Conservation (phyloP, 2,329 filamentous ascomycete genomes). For the Diaporthe vexans region DNA sequence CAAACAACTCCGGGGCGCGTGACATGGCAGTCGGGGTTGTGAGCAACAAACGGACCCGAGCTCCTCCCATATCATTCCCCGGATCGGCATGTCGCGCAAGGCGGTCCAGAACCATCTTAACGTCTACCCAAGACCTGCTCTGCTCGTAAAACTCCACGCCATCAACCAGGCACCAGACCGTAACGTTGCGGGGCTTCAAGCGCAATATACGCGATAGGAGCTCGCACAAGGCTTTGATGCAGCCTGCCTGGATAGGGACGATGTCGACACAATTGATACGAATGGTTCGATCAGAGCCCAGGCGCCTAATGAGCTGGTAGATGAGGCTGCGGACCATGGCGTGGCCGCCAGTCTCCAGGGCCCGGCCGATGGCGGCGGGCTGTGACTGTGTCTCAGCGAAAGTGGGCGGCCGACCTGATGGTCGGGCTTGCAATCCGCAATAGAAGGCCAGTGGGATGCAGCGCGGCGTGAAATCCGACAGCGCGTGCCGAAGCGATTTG, state of each 20-base stretch:
- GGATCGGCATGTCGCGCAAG: background rate
- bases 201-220: background rate
- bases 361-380: too few relatives aligned
- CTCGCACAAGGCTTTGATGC: background rate
- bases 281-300: background rate
- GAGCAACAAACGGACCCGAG: conserved; percentile 3
- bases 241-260: background rate
- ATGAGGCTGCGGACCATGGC: background rate
- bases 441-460: conserved; percentile 8
- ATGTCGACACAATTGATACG: background rate
- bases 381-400: too few relatives aligned
- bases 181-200: background rate
- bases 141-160: conserved; percentile 19
- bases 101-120: background rate
- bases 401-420: too few relatives aligned
- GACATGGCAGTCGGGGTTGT: conserved; percentile 22
- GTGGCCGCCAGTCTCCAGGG: background rate
- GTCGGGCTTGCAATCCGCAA: conserved; percentile 16
- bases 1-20: background rate
- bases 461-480: background rate
- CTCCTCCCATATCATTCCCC: background rate
- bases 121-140: background rate
- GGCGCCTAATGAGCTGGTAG: background rate
- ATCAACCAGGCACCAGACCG: background rate
- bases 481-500: background rate